Evolutionary conservation across 2,329 filamentous ascomycete species (phyloP), one percentile per base, ranked within the genome.

Genomic region (Fusarium brevicatenulatum): DNA sequence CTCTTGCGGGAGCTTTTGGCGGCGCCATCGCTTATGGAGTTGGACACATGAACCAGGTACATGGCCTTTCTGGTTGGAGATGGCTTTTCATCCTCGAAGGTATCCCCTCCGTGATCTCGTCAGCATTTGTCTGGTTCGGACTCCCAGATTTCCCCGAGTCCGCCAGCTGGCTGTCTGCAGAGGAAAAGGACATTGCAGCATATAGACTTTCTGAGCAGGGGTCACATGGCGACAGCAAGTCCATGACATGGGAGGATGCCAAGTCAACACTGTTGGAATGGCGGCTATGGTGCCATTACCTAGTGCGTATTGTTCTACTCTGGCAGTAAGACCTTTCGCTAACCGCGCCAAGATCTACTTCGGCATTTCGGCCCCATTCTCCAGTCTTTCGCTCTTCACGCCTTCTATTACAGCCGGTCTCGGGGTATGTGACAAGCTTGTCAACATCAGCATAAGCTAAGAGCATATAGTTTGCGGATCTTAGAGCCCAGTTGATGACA

Each of bases 11-110:
- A 8, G 92, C 92, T 3, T 93, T 89, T 71, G 91, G 91, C 4
- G 92, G 92, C 3, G 85, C 92, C 0, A 87, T 94, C 8, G 92
- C 92, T 0, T 93, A 91, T 62, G 91, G 86, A 0, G 91, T 93
- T 58, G 90, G 90, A 0, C 89, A 91, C 74, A 91, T 94, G 88
- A 89, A 93, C 68, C 86, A 88, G 6, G 81, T 88, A 1, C 80
- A 83, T 1, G 91, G 91, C 1, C 83, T 90, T 25, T 84, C 86
- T 5, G 92, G 89, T 2, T 94, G 92, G 92, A 84, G 91, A 47
- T 93, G 84, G 87, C 83, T 88, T 10, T 88, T 88, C 68, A 85
- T 90, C 52, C 82, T 90, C 21, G 88, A 91, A 80, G 91, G 91
- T 1, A 82, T 92, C 5, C 86, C 87, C 0, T 93, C 91, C 0